phyloP scores from a whole-genome alignment of 2,329 filamentous ascomycete species.

The Erysiphe pulchra region DNA sequence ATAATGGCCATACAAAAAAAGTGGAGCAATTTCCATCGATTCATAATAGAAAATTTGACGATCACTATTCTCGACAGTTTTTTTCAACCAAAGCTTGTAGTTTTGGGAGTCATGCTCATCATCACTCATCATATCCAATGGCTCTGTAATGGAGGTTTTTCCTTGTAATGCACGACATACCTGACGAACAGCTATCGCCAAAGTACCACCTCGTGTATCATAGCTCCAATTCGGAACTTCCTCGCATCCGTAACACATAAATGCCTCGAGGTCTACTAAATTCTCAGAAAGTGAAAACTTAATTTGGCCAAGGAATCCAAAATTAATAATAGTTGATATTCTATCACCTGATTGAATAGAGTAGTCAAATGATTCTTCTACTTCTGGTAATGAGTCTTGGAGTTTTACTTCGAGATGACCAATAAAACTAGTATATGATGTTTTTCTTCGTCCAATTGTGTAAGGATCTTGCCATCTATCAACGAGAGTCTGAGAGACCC shows the following conservation, averaged over 20 bases:
- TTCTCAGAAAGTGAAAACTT: constrained; percentile 47
- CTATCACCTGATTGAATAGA: constrained; percentile 42
- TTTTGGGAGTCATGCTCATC: constrained; percentile 31
- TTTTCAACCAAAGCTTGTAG: constrained; percentile 33
- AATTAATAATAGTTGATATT: constrained; percentile 43
- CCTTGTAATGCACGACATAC: constrained; percentile 45
- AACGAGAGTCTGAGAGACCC: constrained; percentile 35
- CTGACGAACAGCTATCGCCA: constrained; percentile 41
- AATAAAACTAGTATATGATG: constrained; percentile 42
- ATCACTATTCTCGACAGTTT: constrained; percentile 26
- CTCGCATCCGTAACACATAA: constrained; percentile 42
- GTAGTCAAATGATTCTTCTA: constrained; percentile 41
- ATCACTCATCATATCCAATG: constrained; percentile 35
- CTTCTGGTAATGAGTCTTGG: constrained; percentile 26
- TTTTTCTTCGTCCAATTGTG: constrained; percentile 40
- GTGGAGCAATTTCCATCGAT: constrained; percentile 33
- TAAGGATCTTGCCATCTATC: constrained; percentile 36
- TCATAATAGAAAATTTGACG: constrained; percentile 44
- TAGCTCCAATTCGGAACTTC: constrained; percentile 47
- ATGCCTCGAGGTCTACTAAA: constrained; percentile 40
- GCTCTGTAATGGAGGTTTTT: constrained; percentile 29
- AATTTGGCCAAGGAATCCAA: constrained; percentile 39
- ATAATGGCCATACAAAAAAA: constrained; percentile 38
- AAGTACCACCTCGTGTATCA: constrained; percentile 44
- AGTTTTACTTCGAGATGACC: constrained; percentile 44